Evolutionary conservation across 2,329 filamentous ascomycete species (phyloP), one percentile per base, ranked within the genome.

Genomic region (Rhynchosporium secalis): DNA sequence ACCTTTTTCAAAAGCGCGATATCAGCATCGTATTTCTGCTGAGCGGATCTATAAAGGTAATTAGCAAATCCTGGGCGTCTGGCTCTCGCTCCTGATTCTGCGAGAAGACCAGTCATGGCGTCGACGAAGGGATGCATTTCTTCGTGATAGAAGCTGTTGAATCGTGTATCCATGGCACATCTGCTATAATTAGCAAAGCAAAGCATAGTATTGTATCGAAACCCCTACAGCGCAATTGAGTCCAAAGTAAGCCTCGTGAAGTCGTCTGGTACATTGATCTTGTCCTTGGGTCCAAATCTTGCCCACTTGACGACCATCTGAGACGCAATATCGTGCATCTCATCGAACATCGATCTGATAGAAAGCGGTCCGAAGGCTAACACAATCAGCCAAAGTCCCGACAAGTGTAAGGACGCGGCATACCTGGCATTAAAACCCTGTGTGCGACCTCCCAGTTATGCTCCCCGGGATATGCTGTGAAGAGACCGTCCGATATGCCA

Each of bases 101-200:
- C 70, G 1, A 92, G 76, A 59, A 89, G 83, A n/a, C 80, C 79
- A 1, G 79, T 79, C 88, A 92, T 91, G 5, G 86, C 83, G 48
- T 80, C 75, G 47, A 91, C 79, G 68, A 92, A 92, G 0, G 88
- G 88, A 66, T 92, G 89, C 72, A 88, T 77, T 8, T 85, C 79
- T 15, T 89, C 82, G 28, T 80, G 79, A 71, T 92, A 92, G 74
- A 87, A 91, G 1, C 84, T 87, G 75, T 92, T 92, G 79, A 92
- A 92, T 20, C 89, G 85, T 12, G 57, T 65, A 38, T 65, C 66
- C 60, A 65, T 58, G 63, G 87, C 87, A 51, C 79, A 77, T 38
- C 77, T 77, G 71, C 48, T 55, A 38, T 45, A 15, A 10, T 51
- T 29, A 49, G 36, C 36, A 2, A 9, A 49, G 7, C 10, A 5